phyloP scores from a whole-genome alignment of 805 yeast species.

The Grigorovia humatica region DNA sequence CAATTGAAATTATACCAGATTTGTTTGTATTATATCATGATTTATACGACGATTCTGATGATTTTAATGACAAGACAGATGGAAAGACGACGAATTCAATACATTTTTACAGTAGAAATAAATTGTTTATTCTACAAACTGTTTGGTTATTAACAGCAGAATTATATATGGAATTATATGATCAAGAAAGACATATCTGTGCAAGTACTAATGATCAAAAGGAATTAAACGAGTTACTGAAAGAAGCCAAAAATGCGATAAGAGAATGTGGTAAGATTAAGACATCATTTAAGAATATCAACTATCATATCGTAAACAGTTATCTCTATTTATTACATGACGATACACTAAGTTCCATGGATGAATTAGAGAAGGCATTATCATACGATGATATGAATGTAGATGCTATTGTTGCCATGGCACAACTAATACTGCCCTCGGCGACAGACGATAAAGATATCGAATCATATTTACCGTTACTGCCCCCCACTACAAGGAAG shows the following conservation, averaged over 20 bases:
- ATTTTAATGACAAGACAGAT: background rate
- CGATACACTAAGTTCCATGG: slow-evolving; percentile 38
- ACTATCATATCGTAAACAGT: slow-evolving; percentile 20
- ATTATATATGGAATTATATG: slow-evolving; percentile 42
- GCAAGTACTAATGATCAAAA: background rate
- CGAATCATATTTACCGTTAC: background rate
- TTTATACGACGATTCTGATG: slow-evolving; percentile 30
- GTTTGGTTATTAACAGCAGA: slow-evolving; percentile 70
- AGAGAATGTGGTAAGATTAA: slow-evolving; percentile 57
- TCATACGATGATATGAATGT: slow-evolving; percentile 40
- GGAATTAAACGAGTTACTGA: slow-evolving; percentile 11
- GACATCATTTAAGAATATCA: slow-evolving; percentile 30
- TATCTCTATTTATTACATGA: slow-evolving; percentile 30
- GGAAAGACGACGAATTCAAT: slow-evolving; percentile 4
- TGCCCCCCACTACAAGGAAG: background rate
- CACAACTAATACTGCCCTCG: slow-evolving; percentile 39
- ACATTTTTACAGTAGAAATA: slow-evolving; percentile 1
- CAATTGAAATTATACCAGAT: slow-evolving; percentile 56
- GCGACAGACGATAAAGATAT: slow-evolving; percentile 11
- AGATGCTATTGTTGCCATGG: slow-evolving; percentile 45
- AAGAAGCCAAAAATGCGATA: slow-evolving; percentile 62
- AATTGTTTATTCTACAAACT: slow-evolving; percentile 40
- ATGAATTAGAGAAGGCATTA: slow-evolving; percentile 55
- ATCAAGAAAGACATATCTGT: slow-evolving; percentile 9
- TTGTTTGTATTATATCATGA: slow-evolving; percentile 49